phyloP scores from a whole-genome alignment of 176 grass and related monocot genomes.

The Microstegium vimineum region DNA sequence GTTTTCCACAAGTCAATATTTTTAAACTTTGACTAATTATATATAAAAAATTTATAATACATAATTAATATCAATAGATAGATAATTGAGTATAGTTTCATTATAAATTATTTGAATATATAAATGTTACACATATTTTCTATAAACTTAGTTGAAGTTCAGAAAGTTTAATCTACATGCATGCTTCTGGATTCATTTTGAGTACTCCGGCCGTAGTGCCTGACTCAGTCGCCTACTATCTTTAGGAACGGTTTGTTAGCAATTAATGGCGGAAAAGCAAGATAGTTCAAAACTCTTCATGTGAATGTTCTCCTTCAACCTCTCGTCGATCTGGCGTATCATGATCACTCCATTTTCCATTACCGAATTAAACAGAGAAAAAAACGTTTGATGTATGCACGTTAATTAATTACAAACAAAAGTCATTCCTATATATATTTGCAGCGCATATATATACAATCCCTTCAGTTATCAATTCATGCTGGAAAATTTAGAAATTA shows the following conservation, averaged over 20 bases:
- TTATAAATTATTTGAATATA: too few species aligned
- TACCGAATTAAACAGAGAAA: too few species aligned
- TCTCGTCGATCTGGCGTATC: not conserved
- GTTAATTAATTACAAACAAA: not conserved
- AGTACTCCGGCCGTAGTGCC: not conserved
- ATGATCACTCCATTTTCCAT: not conserved
- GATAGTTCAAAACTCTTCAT: not conserved
- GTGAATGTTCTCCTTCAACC: not conserved
- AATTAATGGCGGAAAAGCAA: constrained; percentile 4
- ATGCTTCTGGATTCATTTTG: not conserved
- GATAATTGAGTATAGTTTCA: too few species aligned
- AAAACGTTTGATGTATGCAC: not conserved
- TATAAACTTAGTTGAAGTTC: too few species aligned
- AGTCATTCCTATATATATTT: not conserved
- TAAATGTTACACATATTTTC: too few species aligned
- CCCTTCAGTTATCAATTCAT: not conserved
- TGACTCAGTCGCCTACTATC: not conserved
- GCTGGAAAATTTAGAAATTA: not conserved
- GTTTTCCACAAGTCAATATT: too few species aligned
- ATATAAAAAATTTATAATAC: too few species aligned
- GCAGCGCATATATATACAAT: not conserved
- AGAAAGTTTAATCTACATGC: too few species aligned
- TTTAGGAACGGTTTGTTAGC: constrained; percentile 8
- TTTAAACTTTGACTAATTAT: too few species aligned
- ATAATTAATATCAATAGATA: too few species aligned